Evolutionary conservation across 306 rosid genomes (phyloP).

Genomic region (Cyclanthera cordifolia): DNA sequence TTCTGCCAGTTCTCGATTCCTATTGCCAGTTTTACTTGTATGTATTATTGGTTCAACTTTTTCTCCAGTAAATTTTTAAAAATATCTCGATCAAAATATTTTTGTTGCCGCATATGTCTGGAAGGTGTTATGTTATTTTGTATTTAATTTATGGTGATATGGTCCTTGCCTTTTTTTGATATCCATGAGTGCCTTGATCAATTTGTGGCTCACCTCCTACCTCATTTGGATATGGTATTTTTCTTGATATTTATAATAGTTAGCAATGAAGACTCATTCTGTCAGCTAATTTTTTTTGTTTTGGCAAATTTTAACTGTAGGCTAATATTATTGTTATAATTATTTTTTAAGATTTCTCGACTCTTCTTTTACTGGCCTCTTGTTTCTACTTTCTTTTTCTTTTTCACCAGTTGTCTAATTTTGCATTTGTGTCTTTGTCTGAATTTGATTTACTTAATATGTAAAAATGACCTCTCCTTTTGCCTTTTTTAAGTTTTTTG

Average conservation of each 20-base stretch:
- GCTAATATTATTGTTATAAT: neutral
- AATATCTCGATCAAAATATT: neutral
- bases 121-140: neutral
- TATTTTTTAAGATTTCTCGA: neutral
- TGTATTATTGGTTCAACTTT: constrained; percentile 21
- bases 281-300: neutral
- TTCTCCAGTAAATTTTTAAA: neutral
- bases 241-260: neutral
- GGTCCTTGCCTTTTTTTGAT: neutral
- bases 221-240: neutral
- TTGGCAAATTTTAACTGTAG: neutral
- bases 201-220: too few species aligned
- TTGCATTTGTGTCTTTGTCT: neutral
- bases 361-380: neutral
- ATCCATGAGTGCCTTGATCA: neutral
- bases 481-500: neutral
- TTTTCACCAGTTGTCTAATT: neutral
- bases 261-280: neutral
- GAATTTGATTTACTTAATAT: neutral
- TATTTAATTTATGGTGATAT: neutral
- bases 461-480: neutral
- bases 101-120: neutral
- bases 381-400: neutral
- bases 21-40: constrained; percentile 92
- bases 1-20: constrained; percentile 87